phyloP scores from a whole-genome alignment of 768 basidiomycete genomes.

The Lactarius vividus region DNA sequence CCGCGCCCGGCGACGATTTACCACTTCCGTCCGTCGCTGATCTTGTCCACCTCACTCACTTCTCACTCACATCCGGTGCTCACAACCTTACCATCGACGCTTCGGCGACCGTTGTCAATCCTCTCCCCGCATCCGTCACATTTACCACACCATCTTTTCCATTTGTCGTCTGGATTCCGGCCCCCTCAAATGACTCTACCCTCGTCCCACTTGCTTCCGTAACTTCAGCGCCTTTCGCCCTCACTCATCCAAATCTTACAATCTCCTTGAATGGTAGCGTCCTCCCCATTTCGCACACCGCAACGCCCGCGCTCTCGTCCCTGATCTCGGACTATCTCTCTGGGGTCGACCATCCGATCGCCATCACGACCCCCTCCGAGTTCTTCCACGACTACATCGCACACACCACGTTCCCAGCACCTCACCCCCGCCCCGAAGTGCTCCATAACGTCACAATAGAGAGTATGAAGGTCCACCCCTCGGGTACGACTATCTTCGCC shows the following conservation, averaged over 20 bases:
- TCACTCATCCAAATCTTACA: conserved; percentile 68
- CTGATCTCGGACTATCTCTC: conserved; percentile 66
- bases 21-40: conserved; percentile 57
- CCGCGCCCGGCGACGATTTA: conserved; percentile 49
- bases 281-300: conserved; percentile 46
- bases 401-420: conserved; percentile 59
- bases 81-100: conserved; percentile 40
- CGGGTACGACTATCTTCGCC: conserved; percentile 50
- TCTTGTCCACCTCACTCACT: conserved; percentile 58
- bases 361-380: conserved; percentile 48
- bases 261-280: conserved; percentile 54
- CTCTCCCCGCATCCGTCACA: conserved; percentile 47
- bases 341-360: conserved; percentile 52
- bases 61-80: conserved; percentile 41
- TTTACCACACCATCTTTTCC: conserved; percentile 57
- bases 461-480: conserved; percentile 68
- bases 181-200: conserved; percentile 22
- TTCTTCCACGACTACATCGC: conserved; percentile 48
- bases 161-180: conserved; percentile 56
- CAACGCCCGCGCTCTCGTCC: conserved; percentile 48
- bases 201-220: conserved; percentile 54
- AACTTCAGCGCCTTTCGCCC: conserved; percentile 50
- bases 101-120: conserved; percentile 56
- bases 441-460: conserved; percentile 70
- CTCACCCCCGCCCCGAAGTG: conserved; percentile 59